A percentile compares a stretch with the other conserved stretches of the same genome.
Conservation (phyloP, 257 asterid genomes). For the Solanum chiquidenum region DNA sequence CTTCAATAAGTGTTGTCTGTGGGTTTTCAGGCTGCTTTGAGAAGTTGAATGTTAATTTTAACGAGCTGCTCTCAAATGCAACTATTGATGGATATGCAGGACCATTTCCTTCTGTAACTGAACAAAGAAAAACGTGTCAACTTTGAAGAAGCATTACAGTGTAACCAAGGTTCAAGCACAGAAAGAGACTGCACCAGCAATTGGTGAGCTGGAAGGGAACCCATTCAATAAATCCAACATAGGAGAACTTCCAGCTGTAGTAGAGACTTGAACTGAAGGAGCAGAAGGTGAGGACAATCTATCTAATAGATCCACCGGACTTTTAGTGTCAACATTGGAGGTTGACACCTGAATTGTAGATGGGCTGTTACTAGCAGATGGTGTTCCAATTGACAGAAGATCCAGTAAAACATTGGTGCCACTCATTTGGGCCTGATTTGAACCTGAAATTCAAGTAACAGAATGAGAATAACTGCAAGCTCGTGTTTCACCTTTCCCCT, state of each 20-base stretch:
- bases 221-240: slow-evolving; percentile 82
- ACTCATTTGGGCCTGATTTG: slow-evolving; percentile 42
- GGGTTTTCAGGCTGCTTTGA: slow-evolving; percentile 71
- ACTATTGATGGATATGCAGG: slow-evolving; percentile 59
- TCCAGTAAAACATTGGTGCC: slow-evolving; percentile 70
- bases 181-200: slow-evolving; percentile 38
- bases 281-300: slow-evolving; percentile 45
- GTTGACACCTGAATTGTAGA: slow-evolving; percentile 41
- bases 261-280: slow-evolving; percentile 28
- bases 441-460: slow-evolving; percentile 31
- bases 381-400: slow-evolving; percentile 81
- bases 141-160: slow-evolving; percentile 1
- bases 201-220: slow-evolving; percentile 45
- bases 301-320: slow-evolving; percentile 38
- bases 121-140: slow-evolving; percentile 3
- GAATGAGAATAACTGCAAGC: background rate
- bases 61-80: slow-evolving; percentile 78
- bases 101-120: slow-evolving; percentile 55
- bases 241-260: slow-evolving; percentile 52
- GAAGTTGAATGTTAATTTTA: slow-evolving; percentile 62
- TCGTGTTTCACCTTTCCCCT: background rate
- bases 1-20: slow-evolving; percentile 63
- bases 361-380: slow-evolving; percentile 48
- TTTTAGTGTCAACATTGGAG: slow-evolving; percentile 38
- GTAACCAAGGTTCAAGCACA: slow-evolving; percentile 1